Evolutionary conservation across 2,329 filamentous ascomycete genomes (phyloP).

Genomic region (Colletotrichum somersetense): DNA sequence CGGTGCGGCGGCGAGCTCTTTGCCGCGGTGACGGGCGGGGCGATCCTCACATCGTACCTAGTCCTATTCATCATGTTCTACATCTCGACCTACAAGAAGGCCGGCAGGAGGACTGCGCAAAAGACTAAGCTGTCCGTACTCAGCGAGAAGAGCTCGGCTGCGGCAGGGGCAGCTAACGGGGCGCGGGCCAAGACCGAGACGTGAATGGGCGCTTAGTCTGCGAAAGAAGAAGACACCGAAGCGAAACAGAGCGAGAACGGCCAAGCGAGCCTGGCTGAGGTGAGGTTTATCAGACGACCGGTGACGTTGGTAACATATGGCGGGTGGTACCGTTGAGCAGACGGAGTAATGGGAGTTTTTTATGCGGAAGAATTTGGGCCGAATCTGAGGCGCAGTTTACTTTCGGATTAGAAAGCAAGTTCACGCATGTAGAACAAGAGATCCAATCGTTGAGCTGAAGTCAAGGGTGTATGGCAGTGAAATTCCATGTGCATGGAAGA

Average conservation of each 20-base stretch:
- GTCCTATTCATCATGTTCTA: conserved; percentile 85
- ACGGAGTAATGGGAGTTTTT: background rate
- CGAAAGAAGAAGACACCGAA: background rate
- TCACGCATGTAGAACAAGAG: background rate
- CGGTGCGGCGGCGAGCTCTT: conserved; percentile 82
- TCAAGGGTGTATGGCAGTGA: conserved; percentile 12
- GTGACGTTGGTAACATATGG: background rate
- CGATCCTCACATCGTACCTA: conserved; percentile 81
- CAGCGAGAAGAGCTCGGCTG: conserved; percentile 14
- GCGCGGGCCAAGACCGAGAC: background rate
- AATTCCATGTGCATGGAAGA: conserved; percentile 19
- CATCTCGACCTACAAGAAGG: conserved; percentile 61
- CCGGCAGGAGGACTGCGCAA: background rate
- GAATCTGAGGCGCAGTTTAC: conserved; percentile 15
- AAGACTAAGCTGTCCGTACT: conserved; percentile 4
- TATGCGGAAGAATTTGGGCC: conserved; percentile 1
- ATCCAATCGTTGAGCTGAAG: background rate
- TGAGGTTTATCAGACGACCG: background rate
- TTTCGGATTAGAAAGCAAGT: conserved; percentile 6
- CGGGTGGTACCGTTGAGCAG: background rate
- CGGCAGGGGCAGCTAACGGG: background rate
- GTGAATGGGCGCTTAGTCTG: background rate
- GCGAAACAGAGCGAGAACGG: background rate
- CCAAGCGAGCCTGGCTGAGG: background rate
- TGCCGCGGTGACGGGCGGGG: conserved; percentile 80